Base-by-base conservation (phyloP, 2,329 filamentous ascomycete genomes). In the Fusarium virguliforme region DNA sequence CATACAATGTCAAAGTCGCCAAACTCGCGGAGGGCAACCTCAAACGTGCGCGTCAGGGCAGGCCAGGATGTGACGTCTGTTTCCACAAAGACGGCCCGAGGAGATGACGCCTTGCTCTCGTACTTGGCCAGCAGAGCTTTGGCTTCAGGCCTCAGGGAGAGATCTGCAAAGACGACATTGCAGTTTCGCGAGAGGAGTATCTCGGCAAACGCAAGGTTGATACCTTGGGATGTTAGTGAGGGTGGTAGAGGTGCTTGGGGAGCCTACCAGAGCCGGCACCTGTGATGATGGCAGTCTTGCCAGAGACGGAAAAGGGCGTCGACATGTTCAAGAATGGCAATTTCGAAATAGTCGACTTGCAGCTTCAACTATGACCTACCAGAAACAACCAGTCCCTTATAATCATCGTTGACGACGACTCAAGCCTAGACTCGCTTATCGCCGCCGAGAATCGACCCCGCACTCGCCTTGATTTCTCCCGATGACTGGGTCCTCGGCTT, bases 61-160 rank as follows among this genome's bases (percentile, higher is more conserved):
- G 76, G 65, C 84, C 84, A 85, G 0, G 78, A 79, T 0, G 82
- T 81, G 0, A 86, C 84, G 60, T 86, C 82, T 2, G 83, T 85
- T 67, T 81, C 74, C 26, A 81, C 77, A 70, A 85, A 86, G 10
- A 84, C 64, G 4, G 80, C 83, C 4, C 79, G 76, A 0, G 80
- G 74, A 37, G 67, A 56, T 5, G 61, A 74, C 12, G 56, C 41
- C 6, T 58, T 60, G 40, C 57, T 46, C 34, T 59, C 22, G 66
- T 81, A 62, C 4, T 68, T 46, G 3, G 63, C 41, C 4, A 83
- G 41, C 8, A 86, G 65, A 1, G 61, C 68, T 38, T 82, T 54
- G 2, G 85, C 83, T 64, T 85, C 83, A 0, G 83, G 81, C 0
- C 83, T 80, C 0, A 86, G 76, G 0, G 76, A 65, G 0, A 86